Base-by-base conservation (phyloP, 2,329 filamentous ascomycete species). In the Colletotrichum shisoi region DNA sequence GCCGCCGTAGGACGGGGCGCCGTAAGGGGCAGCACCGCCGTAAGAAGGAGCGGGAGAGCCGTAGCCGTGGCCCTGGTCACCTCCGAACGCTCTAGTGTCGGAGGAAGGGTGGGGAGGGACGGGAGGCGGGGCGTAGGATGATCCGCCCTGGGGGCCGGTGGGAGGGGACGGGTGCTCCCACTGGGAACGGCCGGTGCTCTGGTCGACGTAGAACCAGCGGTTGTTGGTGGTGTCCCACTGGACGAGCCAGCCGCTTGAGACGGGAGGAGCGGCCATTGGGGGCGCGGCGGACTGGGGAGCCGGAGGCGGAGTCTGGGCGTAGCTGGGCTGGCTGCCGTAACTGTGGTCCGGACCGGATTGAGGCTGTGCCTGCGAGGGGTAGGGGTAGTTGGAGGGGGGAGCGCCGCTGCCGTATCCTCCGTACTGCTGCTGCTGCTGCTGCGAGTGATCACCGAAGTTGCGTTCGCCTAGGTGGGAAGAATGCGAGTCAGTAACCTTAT, bases 161-260 rank as follows among this genome's bases (percentile, higher is more conserved):
- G 64, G 64, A 57, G 67, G 60, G 24, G 67, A 72, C 68, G 88
- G 87, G 17, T 82, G 80, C 69, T 89, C 86, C 88, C 88, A 91
- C 75, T 90, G 87, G 0, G 86, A 84, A 65, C 82, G 83, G 21
- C 87, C 86, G 13, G 86, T 86, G 53, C 84, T 80, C 63, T 86
- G 79, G 75, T 91, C 87, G 63, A 87, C 81, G 73, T 89, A 91
- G 78, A 86, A 91, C 79, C 86, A 90, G 62, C 86, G 85, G 73
- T 88, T 85, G 67, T 82, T 79, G 65, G 80, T 81, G 64, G 85
- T 83, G 70, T 91, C 88, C 77, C 84, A 91, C 75, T 89, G 84
- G 27, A 87, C 80, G 34, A 80, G 78, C 88, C 89, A 91, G 71
- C 88, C 88, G 57, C 81, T 73, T 27, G 88, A 82, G 70, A 89